Conservation (phyloP, 192 early-diverging fungal species). For the Gryganskiella cystojenkinii region DNA sequence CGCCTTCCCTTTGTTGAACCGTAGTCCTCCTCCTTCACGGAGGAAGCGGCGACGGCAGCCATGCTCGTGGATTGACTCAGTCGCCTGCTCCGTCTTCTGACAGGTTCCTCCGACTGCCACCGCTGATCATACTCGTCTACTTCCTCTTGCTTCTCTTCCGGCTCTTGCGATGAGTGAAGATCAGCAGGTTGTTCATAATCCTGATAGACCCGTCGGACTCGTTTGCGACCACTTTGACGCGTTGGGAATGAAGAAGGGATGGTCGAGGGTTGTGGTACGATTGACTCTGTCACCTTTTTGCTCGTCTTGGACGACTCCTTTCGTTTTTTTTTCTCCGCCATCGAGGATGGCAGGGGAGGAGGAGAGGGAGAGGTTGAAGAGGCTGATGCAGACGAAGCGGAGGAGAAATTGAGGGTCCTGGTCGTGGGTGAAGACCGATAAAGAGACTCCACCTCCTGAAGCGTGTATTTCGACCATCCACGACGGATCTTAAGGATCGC, state of each 20-base stretch:
- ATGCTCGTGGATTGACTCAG: neutral
- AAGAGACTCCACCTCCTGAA: constrained; percentile 37
- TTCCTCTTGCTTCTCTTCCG: neutral
- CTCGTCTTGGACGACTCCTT: no score
- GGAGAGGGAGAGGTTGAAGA: neutral
- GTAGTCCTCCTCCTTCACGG: no score
- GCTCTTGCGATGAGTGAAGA: neutral
- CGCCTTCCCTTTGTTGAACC: neutral
- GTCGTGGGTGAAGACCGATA: constrained; percentile 2
- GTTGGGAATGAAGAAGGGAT: neutral
- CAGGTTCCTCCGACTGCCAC: neutral
- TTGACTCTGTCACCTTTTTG: no score
- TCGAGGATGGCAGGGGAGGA: neutral
- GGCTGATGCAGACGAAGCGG: neutral
- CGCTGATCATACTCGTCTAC: neutral
- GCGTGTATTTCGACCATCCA: constrained; percentile 44
- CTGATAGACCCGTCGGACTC: constrained; percentile 5
- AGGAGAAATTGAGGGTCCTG: neutral
- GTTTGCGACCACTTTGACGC: constrained; percentile 14
- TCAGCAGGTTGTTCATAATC: constrained; percentile 15
- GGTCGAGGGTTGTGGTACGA: no score
- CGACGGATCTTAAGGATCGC: constrained; percentile 44
- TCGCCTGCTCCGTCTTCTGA: no score
- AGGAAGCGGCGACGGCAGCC: neutral
- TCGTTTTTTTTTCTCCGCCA: no score